phyloP scores from a whole-genome alignment of 106 monocot species.

The Dendrobium huoshanense region DNA sequence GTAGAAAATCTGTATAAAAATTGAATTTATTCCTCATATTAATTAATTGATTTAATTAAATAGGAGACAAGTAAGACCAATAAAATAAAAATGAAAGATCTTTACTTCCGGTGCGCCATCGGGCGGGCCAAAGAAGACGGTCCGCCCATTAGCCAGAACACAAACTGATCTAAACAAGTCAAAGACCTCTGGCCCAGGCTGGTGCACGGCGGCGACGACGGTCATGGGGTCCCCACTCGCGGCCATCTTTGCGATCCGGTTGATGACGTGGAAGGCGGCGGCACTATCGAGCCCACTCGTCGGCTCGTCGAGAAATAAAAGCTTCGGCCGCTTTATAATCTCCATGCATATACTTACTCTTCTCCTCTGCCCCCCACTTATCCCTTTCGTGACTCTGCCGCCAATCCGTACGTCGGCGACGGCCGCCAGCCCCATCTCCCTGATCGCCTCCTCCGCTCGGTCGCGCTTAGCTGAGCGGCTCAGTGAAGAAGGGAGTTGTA shows the following conservation, averaged over 20 bases:
- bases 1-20: too few species aligned
- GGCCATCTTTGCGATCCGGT: constrained; percentile 12
- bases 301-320: constrained; percentile 41
- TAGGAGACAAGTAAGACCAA: too few species aligned
- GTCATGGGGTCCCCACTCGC: constrained; percentile 11
- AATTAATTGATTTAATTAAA: too few species aligned
- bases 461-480: neutral
- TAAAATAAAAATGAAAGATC: too few species aligned
- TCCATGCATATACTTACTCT: constrained; percentile 44
- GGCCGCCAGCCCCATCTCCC: constrained; percentile 20
- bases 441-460: constrained; percentile 9
- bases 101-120: neutral
- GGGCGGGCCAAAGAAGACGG: constrained; percentile 15
- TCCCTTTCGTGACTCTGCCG: constrained; percentile 4
- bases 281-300: constrained; percentile 44
- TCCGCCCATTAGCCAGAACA: constrained; percentile 13
- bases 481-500: constrained; percentile 13
- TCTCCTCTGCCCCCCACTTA: constrained; percentile 40
- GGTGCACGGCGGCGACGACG: constrained; percentile 15
- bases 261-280: constrained; percentile 25
- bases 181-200: constrained; percentile 15
- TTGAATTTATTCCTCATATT: too few species aligned
- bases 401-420: constrained; percentile 3
- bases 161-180: constrained; percentile 9
- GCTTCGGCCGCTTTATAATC: constrained; percentile 25